These are phyloP conservation scores for Citrus cavaleriei DNA, from an alignment of 345 rosid genomes.

Conservation along the genomic window DNA sequence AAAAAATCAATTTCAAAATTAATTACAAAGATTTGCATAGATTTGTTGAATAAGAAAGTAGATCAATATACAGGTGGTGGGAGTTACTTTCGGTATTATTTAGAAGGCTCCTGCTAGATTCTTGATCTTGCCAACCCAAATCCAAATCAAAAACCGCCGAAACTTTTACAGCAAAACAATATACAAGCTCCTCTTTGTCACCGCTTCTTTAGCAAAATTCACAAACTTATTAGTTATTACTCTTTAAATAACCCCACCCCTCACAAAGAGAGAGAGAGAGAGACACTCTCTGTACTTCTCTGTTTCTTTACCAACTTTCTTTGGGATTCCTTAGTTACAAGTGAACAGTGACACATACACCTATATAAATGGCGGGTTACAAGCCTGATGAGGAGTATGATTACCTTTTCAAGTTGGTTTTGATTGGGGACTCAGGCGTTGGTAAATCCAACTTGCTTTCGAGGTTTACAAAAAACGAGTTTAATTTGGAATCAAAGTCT, in stretches of 20 bases:
- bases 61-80: neutral
- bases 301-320: neutral
- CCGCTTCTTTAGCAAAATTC: neutral
- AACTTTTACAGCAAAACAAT: neutral
- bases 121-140: constrained; percentile 9
- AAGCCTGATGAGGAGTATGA: constrained; percentile 54
- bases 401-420: constrained; percentile 56
- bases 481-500: constrained; percentile 56
- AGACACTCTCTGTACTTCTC: neutral
- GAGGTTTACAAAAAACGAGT: constrained; percentile 48
- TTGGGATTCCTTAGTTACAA: neutral
- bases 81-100: neutral
- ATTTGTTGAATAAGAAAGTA: neutral
- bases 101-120: neutral
- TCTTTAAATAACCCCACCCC: neutral
- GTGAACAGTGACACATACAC: neutral
- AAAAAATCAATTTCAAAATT: neutral
- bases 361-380: constrained; percentile 36
- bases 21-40: neutral
- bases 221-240: neutral
- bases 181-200: neutral
- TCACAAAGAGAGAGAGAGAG: neutral
- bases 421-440: constrained; percentile 57
- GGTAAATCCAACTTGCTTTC: constrained; percentile 54
- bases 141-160: neutral